Evolutionary conservation across 202 grass and related monocot genomes (phyloP), one percentile per base, ranked within the genome.

Genomic region (Zizania palustris): DNA sequence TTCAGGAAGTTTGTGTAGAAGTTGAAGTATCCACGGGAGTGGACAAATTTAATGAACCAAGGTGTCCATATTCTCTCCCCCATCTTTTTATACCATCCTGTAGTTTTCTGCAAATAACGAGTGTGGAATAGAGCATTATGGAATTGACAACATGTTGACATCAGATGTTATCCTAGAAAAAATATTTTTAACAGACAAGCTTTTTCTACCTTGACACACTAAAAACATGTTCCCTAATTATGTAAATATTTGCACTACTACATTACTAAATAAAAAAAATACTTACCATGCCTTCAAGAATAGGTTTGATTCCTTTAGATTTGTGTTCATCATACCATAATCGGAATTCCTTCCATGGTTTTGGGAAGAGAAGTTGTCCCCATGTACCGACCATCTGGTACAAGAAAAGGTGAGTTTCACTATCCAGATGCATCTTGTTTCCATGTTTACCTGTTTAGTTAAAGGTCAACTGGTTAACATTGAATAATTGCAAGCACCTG

Each of bases 381-480:
- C 96, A 98, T 45, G 96, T 98, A 71, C 96, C 96, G 39, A 98
- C 91, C 89, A 98, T 92, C 77, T 98, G 96, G 81, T 98, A 98
- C 72, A 98, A 90, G 85, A 98, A 85, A 81, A 98, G 68, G n/a
- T n/a, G 81, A 42, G 85, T 86, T 74, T 89, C 89, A 45, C 83
- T 76, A 53, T 88, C 80, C 87, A 95, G 66, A 65, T 90, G 62
- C 82, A 98, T 73, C 81, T 89, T 98, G 78, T 98, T 98, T 82
- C 96, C 91, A 87, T 90, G 89, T 77, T 95, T 98, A 86, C 96
- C 96, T 95, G 72, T 90, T 79, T 62, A 90, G 39, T 83, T 57
- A 10, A 74, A 84, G 9, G 50, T 51, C 77, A 74, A 75, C 45
- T 78, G 67, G 71, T 90, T 72, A 86, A 80, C 16, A 76, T 19